A percentile compares a stretch with the other conserved stretches of the same genome.
Evolutionary conservation across 345 rosid genomes (phyloP).

Genomic region (Murraya koenigii): DNA sequence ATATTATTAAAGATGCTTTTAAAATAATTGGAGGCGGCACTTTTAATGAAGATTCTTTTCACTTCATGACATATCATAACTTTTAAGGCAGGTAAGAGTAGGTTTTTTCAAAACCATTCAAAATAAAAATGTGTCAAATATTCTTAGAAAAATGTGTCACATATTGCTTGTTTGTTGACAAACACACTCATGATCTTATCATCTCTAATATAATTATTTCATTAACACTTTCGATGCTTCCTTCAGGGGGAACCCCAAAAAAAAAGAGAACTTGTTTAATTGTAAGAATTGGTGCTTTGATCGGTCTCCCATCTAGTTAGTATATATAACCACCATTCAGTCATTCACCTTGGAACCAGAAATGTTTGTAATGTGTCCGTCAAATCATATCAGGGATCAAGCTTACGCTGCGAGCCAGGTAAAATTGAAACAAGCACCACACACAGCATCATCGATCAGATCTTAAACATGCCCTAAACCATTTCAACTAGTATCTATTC

Average conservation of each 20-base stretch:
- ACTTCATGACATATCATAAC: background rate
- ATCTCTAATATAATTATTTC: no score
- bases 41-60: background rate
- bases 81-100: background rate
- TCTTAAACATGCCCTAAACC: background rate
- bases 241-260: no score
- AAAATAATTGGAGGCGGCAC: background rate
- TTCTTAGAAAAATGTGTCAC: background rate
- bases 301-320: no score
- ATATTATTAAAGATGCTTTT: no score
- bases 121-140: background rate
- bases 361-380: slow-evolving; percentile 76
- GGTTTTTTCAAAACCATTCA: no score
- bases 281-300: no score
- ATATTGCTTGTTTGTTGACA: background rate
- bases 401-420: slow-evolving; percentile 95
- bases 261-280: no score
- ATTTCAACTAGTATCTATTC: background rate
- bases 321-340: no score
- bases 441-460: no score
- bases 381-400: slow-evolving; percentile 80
- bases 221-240: no score
- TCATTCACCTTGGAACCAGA: slow-evolving; percentile 15
- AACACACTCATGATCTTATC: no score
- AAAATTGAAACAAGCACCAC: slow-evolving; percentile 2